Evolutionary conservation across 2,329 filamentous ascomycete species (phyloP).

Genomic region (Chaetomiaceae sp.): DNA sequence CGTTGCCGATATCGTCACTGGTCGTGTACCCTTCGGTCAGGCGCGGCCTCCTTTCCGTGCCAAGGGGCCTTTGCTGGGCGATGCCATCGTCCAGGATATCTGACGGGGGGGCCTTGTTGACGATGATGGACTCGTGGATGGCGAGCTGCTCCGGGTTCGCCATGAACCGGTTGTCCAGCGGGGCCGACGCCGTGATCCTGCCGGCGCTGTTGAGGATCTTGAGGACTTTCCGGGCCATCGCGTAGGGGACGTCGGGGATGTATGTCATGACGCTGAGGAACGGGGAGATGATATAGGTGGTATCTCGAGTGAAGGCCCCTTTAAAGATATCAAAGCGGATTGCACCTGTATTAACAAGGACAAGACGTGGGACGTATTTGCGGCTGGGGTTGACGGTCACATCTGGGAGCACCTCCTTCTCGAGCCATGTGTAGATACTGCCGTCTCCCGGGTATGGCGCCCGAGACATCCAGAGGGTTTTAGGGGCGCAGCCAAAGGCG

Average conservation of each 20-base stretch:
- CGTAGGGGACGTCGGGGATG: conserved; percentile 76
- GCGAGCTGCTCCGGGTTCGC: conserved; percentile 45
- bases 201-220: conserved; percentile 51
- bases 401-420: conserved; percentile 67
- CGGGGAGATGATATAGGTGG: conserved; percentile 79
- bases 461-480: conserved; percentile 75
- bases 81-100: conserved; percentile 1
- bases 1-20: conserved; percentile 70
- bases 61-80: conserved; percentile 32
- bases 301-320: conserved; percentile 83
- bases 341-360: conserved; percentile 82
- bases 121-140: conserved; percentile 25
- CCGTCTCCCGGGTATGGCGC: conserved; percentile 65
- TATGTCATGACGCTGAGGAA: conserved; percentile 76
- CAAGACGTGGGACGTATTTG: conserved; percentile 59
- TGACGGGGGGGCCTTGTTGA: conserved; percentile 24
- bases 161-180: conserved; percentile 42
- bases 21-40: conserved; percentile 78
- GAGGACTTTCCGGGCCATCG: conserved; percentile 65
- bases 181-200: conserved; percentile 39
- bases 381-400: conserved; percentile 55
- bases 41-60: conserved; percentile 33
- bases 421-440: conserved; percentile 80
- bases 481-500: conserved; percentile 76
- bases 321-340: conserved; percentile 95